Conservation (phyloP, 257 asterid genomes). For the Salvia miltiorrhiza region DNA sequence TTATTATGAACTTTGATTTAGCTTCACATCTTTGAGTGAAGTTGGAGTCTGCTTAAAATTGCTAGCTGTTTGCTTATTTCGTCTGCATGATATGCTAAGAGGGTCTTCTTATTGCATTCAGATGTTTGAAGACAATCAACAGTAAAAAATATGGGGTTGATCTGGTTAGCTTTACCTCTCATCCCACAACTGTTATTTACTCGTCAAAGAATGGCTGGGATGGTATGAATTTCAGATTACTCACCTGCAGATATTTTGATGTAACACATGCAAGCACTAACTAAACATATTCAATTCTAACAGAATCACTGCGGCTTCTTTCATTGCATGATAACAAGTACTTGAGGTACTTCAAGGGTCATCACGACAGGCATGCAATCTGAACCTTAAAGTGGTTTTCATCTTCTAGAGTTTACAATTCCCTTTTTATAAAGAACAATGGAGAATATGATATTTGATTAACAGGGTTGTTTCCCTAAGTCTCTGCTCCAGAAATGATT, state of each 20-base stretch:
- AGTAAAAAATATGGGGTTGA: constrained; percentile 97
- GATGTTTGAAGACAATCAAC: constrained; percentile 94
- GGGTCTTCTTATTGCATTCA: constrained; percentile 27
- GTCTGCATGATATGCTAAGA: constrained; percentile 22
- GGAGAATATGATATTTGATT: constrained; percentile 19
- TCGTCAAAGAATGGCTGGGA: constrained; percentile 99
- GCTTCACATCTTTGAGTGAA: neutral
- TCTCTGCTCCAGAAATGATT: constrained; percentile 74
- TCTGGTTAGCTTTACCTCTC: constrained; percentile 95
- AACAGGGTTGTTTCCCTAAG: constrained; percentile 91
- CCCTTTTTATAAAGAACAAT: neutral
- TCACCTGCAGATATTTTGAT: constrained; percentile 6
- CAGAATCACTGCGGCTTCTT: constrained; percentile 98
- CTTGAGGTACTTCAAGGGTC: constrained; percentile 98
- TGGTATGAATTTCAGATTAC: constrained; percentile 47
- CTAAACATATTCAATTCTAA: constrained; percentile 23
- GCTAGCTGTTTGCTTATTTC: constrained; percentile 2
- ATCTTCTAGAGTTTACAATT: constrained; percentile 10
- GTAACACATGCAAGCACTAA: constrained; percentile 16
- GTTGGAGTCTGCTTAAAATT: neutral
- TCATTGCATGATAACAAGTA: constrained; percentile 95
- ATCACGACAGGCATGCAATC: constrained; percentile 80
- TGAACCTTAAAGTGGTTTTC: constrained; percentile 14
- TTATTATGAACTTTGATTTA: neutral
- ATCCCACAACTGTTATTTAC: constrained; percentile 91